Percentiles rank a stretch among this genome's conserved stretches.
These are phyloP conservation scores for Botryotinia convoluta DNA, from an alignment of 2,329 filamentous ascomycete species.

Conservation along the genomic window DNA sequence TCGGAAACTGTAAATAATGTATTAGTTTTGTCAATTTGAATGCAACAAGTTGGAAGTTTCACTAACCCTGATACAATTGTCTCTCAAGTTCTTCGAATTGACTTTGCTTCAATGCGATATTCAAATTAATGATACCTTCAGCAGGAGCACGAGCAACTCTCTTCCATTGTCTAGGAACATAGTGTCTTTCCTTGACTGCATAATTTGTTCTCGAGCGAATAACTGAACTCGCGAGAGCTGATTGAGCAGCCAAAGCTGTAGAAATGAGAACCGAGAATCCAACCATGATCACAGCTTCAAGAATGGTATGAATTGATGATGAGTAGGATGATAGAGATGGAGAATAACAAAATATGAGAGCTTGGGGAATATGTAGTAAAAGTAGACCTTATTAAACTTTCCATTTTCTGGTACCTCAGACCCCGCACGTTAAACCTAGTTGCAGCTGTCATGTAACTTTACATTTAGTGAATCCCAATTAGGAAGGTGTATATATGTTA, in stretches of 20 bases:
- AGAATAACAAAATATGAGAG: background rate
- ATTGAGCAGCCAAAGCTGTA: conserved; percentile 21
- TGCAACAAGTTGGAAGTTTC: background rate
- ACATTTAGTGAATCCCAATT: background rate
- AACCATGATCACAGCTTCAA: conserved; percentile 15
- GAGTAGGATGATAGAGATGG: background rate
- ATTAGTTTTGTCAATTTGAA: background rate
- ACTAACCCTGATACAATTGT: conserved; percentile 51
- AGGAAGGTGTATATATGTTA: conserved; percentile 14
- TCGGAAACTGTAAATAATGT: conserved; percentile 44
- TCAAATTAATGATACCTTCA: conserved; percentile 50
- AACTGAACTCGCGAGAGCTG: conserved; percentile 11
- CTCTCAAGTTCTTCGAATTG: conserved; percentile 54
- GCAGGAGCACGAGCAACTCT: conserved; percentile 47
- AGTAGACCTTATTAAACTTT: background rate
- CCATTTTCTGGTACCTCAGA: background rate
- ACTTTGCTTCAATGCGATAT: conserved; percentile 58
- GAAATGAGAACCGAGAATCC: conserved; percentile 17
- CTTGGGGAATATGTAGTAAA: background rate
- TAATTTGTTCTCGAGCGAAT: conserved; percentile 39
- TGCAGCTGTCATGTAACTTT: conserved; percentile 7
- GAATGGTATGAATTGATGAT: background rate
- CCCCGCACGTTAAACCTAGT: background rate
- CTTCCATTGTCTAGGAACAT: conserved; percentile 51
- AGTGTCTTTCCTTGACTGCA: conserved; percentile 54